Evolutionary conservation across 2,329 filamentous ascomycete genomes (phyloP).

Genomic region (Tolypocladium album): DNA sequence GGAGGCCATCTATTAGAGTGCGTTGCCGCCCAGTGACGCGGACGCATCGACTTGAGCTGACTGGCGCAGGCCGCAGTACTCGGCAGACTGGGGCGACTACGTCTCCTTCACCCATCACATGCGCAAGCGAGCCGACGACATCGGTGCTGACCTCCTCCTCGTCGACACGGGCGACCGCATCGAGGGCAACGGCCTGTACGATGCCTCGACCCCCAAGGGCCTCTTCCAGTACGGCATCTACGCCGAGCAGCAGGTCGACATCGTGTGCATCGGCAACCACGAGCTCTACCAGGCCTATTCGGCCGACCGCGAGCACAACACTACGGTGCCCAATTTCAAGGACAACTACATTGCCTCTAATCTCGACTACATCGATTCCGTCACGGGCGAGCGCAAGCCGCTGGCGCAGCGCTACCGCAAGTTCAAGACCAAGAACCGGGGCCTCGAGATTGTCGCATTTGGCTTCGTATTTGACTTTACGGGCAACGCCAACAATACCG

Average conservation of each 20-base stretch:
- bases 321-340: conserved; percentile 74
- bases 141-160: conserved; percentile 78
- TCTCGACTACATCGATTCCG: conserved; percentile 71
- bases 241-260: conserved; percentile 69
- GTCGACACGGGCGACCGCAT: conserved; percentile 89
- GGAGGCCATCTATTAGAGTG: conserved; percentile 87
- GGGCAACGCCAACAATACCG: conserved; percentile 81
- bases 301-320: conserved; percentile 65
- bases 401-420: conserved; percentile 76
- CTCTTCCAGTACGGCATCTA: conserved; percentile 83
- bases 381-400: conserved; percentile 59
- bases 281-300: conserved; percentile 81
- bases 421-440: conserved; percentile 85
- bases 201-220: conserved; percentile 79
- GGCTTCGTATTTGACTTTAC: conserved; percentile 94
- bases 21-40: conserved; percentile 11
- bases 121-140: conserved; percentile 63
- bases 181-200: conserved; percentile 91
- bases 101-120: conserved; percentile 84
- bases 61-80: conserved; percentile 65
- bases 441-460: conserved; percentile 74
- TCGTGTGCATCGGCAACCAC: conserved; percentile 85
- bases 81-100: conserved; percentile 96
- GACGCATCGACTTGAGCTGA: not conserved
- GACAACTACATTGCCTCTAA: conserved; percentile 83